A percentile compares a stretch with the other conserved stretches of the same genome.
These are phyloP conservation scores for Cladosporium halotolerans DNA, from an alignment of 2,329 filamentous ascomycete genomes.

Conservation along the genomic window DNA sequence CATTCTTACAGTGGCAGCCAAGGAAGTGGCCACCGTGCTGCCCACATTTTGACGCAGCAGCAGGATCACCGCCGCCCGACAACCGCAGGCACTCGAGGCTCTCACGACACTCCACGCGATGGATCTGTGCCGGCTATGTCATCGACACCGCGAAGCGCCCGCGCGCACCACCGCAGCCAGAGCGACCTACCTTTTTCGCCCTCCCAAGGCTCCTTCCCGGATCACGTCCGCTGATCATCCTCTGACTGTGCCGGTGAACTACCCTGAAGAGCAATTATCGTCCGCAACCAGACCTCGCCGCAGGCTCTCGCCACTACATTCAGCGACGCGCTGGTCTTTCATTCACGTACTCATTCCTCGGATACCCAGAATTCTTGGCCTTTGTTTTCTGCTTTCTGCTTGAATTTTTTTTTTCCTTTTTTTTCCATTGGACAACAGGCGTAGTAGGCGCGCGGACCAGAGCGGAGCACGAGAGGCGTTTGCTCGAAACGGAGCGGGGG, in stretches of 20 bases:
- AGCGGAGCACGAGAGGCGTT: not conserved
- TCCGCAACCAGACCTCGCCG: no score
- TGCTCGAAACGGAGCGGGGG: not conserved
- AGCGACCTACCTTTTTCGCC: constrained; percentile 15
- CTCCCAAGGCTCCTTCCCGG: constrained; percentile 2
- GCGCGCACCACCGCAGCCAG: constrained; percentile 14
- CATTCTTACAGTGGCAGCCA: not conserved
- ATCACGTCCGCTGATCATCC: not conserved
- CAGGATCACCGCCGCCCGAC: constrained; percentile 3
- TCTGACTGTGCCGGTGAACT: no score
- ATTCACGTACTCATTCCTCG: not conserved
- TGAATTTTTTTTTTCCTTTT: not conserved
- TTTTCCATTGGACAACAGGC: no score
- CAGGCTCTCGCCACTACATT: no score
- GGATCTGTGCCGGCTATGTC: not conserved
- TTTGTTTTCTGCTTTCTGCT: not conserved
- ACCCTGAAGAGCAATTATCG: no score
- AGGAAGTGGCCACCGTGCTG: not conserved
- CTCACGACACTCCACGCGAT: not conserved
- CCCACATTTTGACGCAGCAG: constrained; percentile 1
- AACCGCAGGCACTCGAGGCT: not conserved
- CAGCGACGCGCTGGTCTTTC: not conserved
- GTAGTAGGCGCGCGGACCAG: not conserved
- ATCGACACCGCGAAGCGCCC: not conserved
- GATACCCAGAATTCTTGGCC: not conserved